Conservation (phyloP, 441 rosid genomes). For the Iberis amara region DNA sequence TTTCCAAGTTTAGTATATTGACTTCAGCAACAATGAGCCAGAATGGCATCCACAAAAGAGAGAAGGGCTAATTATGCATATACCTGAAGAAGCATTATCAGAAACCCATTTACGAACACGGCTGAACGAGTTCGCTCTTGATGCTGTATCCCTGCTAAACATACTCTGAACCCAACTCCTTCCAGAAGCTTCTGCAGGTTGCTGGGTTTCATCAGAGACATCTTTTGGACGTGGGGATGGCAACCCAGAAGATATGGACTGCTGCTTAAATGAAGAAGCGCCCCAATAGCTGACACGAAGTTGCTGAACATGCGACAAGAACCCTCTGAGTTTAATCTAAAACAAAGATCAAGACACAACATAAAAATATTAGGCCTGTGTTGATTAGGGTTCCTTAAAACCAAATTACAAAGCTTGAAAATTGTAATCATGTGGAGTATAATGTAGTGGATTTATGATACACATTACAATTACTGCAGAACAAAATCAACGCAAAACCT, state of each 20-base stretch:
- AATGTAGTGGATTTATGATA: background rate
- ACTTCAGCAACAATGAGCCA: slow-evolving; percentile 16
- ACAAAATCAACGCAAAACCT: slow-evolving; percentile 23
- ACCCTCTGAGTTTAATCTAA: slow-evolving; percentile 93
- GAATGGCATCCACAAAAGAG: slow-evolving; percentile 14
- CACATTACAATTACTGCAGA: slow-evolving; percentile 11
- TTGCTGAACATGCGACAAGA: slow-evolving; percentile 90
- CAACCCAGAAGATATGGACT: slow-evolving; percentile 57
- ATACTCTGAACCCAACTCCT: slow-evolving; percentile 99
- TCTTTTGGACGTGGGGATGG: slow-evolving; percentile 84
- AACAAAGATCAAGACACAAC: slow-evolving; percentile 31
- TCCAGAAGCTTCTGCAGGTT: slow-evolving; percentile 95
- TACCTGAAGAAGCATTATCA: slow-evolving; percentile 65
- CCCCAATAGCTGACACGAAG: slow-evolving; percentile 95
- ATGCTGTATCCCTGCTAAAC: slow-evolving; percentile 87
- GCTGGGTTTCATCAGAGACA: slow-evolving; percentile 63
- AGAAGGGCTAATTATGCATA: slow-evolving; percentile 26
- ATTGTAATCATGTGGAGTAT: background rate
- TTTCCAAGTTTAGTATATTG: slow-evolving; percentile 33
- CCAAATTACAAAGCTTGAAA: slow-evolving; percentile 15
- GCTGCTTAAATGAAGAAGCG: slow-evolving; percentile 62
- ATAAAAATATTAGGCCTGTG: slow-evolving; percentile 5
- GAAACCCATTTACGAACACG: slow-evolving; percentile 84
- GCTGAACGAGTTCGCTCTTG: slow-evolving; percentile 67
- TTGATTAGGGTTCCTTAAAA: slow-evolving; percentile 11